Evolutionary conservation across 371 early-diverging fungal species (phyloP), one percentile per base, ranked within the genome.

Genomic region (Apophysomyces sp.): DNA sequence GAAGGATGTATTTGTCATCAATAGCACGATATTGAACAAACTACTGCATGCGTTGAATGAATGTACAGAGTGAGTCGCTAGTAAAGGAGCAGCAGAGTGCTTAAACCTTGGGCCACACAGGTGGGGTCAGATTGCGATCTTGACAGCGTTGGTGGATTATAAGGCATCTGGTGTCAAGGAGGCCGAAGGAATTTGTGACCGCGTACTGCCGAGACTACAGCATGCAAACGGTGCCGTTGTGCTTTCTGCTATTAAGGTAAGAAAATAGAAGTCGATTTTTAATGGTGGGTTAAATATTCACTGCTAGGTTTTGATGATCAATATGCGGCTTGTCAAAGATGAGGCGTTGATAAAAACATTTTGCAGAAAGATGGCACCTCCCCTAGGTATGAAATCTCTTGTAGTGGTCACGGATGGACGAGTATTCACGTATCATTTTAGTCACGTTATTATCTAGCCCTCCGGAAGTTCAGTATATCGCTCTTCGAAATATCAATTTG

Each of bases 381-480:
- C 98, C 12, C 77, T 94, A 24, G 90, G 93, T 92, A 80, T 53
- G 29, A 13, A 30, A n/a, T 13, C 1, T 34, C 2, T 34, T 34
- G 13, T 13, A 36, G 13, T 13, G 18, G 31, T 15, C 16, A 13
- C 11, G 15, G 31, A 6, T 13, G 9, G 21, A 18, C 4, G 16
- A 21, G 26, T 21, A 30, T 8, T 26, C 34, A 39, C 24, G 28
- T n/a, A 51, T 28, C 24, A 8, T 0, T 37, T 11, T 77, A 82
- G 93, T 97, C 30, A 96, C 98, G 0, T 76, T 97, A 30, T 77
- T 98, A 39, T 89, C 94, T 8, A 88, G 89, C 36, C 89, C 87
- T 39, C 92, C 95, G 27, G 98, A 98, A 76, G 90, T 98, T 21
- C 97, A 97, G 73, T 98, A 93, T 69, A 93, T 96, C 30, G 94